Evolutionary conservation across 768 basidiomycete genomes (phyloP), one percentile per base, ranked within the genome.

Genomic region (Pleurotus giganteus): DNA sequence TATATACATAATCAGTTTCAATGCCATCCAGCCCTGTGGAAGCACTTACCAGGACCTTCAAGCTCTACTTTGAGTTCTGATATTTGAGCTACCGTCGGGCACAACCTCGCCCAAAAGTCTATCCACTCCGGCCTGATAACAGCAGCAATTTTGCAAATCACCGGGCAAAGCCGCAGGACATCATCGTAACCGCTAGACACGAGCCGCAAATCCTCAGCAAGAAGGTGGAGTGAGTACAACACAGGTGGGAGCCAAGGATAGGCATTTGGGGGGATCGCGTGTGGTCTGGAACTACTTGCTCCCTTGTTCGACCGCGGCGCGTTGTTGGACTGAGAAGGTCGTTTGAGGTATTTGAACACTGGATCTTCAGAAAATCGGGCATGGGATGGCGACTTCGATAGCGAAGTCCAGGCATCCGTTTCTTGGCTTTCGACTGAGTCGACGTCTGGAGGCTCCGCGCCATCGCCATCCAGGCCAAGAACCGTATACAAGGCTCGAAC

Each of bases 41-140:
- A 49, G 47, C 17, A 26, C 11, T 8, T 44, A 60, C 43, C 27
- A n/a, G n/a, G 36, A n/a, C 49, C 39, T 26, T 53, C 24, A 54
- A 47, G 8, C 70, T 77, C 55, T 61, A 83, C 80, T 65, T 50
- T 73, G 62, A 31, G 67, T 71, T 2, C 69, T 64, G 91, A 90
- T 90, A 26, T 69, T 66, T n/a, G 72, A 69, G 59, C 79, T 71
- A 24, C 78, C 77, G 42, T 81, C 78, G 92, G 89, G 60, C 84
- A 84, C 37, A 92, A 71, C 11, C 93, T 80, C 63, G 88, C 87
- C 94, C 94, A 96, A 65, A 94, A 94, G 69, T 97, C 93, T 4
- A 83, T 83, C 94, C 94, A 96, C 64, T 93, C 93, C 0, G 86
- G 84, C 17, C 89, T 82, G 13, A 91, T 79, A 12, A 81, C 71